Evolutionary conservation across 768 basidiomycete species (phyloP).

Genomic region (Terana coerulea): DNA sequence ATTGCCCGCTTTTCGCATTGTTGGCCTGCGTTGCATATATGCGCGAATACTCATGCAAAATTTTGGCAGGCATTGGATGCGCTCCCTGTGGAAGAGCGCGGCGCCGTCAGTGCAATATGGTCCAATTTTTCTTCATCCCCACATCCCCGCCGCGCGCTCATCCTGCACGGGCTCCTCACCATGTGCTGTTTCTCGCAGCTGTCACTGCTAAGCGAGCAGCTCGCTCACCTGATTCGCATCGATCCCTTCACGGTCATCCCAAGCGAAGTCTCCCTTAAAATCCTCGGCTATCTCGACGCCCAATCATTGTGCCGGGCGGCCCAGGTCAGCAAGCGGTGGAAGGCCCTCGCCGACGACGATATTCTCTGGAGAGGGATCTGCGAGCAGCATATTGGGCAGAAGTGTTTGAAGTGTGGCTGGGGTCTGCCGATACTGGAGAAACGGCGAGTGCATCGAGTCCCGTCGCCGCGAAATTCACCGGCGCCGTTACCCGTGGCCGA

Average conservation of each 20-base stretch:
- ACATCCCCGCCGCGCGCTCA: slow-evolving; percentile 86
- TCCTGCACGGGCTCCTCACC: slow-evolving; percentile 93
- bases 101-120: slow-evolving; percentile 91
- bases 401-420: slow-evolving; percentile 97
- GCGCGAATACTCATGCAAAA: not conserved
- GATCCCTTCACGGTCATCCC: slow-evolving; percentile 92
- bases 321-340: slow-evolving; percentile 86
- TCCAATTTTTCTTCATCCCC: slow-evolving; percentile 94
- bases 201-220: slow-evolving; percentile 90
- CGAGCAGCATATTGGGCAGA: slow-evolving; percentile 97
- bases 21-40: not conserved
- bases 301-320: slow-evolving; percentile 91
- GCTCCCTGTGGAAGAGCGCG: slow-evolving; percentile 79
- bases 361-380: slow-evolving; percentile 95
- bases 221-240: slow-evolving; percentile 88
- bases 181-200: slow-evolving; percentile 99
- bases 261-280: slow-evolving; percentile 81
- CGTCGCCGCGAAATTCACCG: slow-evolving; percentile 27
- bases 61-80: slow-evolving; percentile 79
- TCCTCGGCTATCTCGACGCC: slow-evolving; percentile 88
- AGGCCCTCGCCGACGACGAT: slow-evolving; percentile 88
- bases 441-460: slow-evolving; percentile 45
- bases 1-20: not conserved
- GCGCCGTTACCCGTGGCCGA: slow-evolving; percentile 21
- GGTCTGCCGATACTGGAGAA: slow-evolving; percentile 89